These are phyloP conservation scores for Chionographis japonica DNA, from an alignment of 106 monocot species.

Conservation along the genomic window DNA sequence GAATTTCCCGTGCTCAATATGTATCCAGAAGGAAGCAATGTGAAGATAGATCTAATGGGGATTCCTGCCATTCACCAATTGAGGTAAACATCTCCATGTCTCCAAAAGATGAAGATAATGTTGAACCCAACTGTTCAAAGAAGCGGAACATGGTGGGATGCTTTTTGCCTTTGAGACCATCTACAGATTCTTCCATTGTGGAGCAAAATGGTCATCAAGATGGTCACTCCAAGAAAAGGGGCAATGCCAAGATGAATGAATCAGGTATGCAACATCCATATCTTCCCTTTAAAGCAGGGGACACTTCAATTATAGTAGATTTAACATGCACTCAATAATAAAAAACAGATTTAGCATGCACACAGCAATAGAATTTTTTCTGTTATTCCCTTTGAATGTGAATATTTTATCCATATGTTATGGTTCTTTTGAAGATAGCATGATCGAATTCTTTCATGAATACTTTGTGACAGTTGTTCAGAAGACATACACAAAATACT, in stretches of 20 bases:
- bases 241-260: neutral
- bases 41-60: neutral
- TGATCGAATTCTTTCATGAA: no score
- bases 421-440: no score
- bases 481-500: no score
- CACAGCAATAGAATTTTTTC: no score
- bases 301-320: no score
- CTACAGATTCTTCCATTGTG: neutral
- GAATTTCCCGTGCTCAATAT: conserved; percentile 1
- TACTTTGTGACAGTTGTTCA: no score
- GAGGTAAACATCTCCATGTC: neutral
- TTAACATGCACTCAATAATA: no score
- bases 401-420: no score
- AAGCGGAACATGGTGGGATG: neutral
- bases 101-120: neutral
- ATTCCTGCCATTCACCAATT: neutral
- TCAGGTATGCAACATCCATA: neutral
- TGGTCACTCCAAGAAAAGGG: neutral
- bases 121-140: neutral
- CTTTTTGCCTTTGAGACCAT: neutral
- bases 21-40: neutral
- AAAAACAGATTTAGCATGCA: no score
- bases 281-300: neutral
- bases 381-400: no score
- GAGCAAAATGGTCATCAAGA: neutral